Evolutionary conservation across 352 stramenopile genomes (phyloP), one percentile per base, ranked within the genome.

Genomic region (Phytophthora sp.): DNA sequence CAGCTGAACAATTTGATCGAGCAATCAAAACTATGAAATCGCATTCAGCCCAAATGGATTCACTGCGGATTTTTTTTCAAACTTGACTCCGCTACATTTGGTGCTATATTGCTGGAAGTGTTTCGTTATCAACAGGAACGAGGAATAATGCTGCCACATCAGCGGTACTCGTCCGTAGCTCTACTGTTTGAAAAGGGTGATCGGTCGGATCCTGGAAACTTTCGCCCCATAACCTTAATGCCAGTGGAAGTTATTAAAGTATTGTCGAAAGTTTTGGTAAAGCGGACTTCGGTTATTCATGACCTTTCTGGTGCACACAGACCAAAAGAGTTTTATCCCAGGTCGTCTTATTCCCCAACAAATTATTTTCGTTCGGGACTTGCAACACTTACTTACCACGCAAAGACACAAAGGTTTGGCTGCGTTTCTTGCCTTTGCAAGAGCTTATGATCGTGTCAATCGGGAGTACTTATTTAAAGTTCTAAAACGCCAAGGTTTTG

Each of bases 181-280:
- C n/a, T n/a, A n/a, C n/a, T n/a, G n/a, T n/a, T n/a, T n/a, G n/a
- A n/a, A n/a, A n/a, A n/a, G n/a, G n/a, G n/a, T n/a, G n/a, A n/a
- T n/a, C n/a, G n/a, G n/a, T n/a, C n/a, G n/a, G n/a, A n/a, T n/a
- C n/a, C n/a, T n/a, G n/a, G n/a, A n/a, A 76, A 39, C 34, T 39
- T 20, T 15, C 20, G 43, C 4, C 27, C 43, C 5, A 51, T 51
- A 10, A 7, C 23, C 5, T 32, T 37, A 6, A 51, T 51, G 43
- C 43, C 26, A 23, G 43, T 51, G 1, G 43, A 51, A 24, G 43
- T 51, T 11, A n/a, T n/a, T n/a, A 51, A 39, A 30, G 26, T 51
- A 8, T 15, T 51, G 8, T 51, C 43, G 13, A 24, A 26, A 7
- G 43, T 38, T 9, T 17, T 51, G 13, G 17, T 37, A 12, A 2